Percentiles rank a stretch among this genome's conserved stretches.
Evolutionary conservation across 495 filamentous ascomycete genomes (phyloP).

Genomic region (Hypomontagnella submonticulosa): DNA sequence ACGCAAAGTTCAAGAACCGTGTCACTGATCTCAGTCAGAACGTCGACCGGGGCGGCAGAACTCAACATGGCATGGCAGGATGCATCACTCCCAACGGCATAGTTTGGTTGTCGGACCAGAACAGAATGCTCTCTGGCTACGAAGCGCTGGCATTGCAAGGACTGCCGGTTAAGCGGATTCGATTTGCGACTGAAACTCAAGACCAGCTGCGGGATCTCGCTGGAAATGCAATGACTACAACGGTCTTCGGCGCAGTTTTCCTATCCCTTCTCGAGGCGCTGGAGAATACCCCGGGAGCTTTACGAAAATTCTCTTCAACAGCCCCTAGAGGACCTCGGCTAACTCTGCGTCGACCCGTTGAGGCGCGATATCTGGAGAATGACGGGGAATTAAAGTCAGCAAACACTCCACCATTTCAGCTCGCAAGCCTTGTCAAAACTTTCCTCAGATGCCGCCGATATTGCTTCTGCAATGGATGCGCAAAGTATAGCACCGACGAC

Average conservation of each 20-base stretch:
- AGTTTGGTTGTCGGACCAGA: slow-evolving; percentile 70
- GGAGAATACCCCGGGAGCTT: slow-evolving; percentile 8
- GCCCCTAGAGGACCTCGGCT: slow-evolving; percentile 2
- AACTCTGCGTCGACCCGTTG: slow-evolving; percentile 26
- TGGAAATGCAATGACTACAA: slow-evolving; percentile 86
- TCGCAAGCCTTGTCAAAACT: slow-evolving; percentile 27
- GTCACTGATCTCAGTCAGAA: slow-evolving; percentile 79
- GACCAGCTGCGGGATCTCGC: slow-evolving; percentile 76
- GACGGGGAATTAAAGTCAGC: too few relatives aligned
- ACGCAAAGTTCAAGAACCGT: slow-evolving; percentile 73
- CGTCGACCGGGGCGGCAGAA: slow-evolving; percentile 63
- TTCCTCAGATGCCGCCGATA: slow-evolving; percentile 37
- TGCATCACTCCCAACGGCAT: slow-evolving; percentile 79
- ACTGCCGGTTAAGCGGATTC: slow-evolving; percentile 69
- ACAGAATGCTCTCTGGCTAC: slow-evolving; percentile 70
- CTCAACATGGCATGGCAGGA: slow-evolving; percentile 66
- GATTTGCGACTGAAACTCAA: slow-evolving; percentile 72
- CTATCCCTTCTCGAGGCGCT: slow-evolving; percentile 56
- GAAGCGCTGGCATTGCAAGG: slow-evolving; percentile 79
- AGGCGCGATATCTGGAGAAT: too few relatives aligned
- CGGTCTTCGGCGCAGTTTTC: slow-evolving; percentile 74
- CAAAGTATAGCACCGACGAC: slow-evolving; percentile 45
- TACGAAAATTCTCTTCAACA: not conserved
- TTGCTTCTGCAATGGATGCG: slow-evolving; percentile 50
- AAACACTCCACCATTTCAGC: too few relatives aligned